Conservation (phyloP, 1,139 yeast species). For the Hyphopichia fennica region DNA sequence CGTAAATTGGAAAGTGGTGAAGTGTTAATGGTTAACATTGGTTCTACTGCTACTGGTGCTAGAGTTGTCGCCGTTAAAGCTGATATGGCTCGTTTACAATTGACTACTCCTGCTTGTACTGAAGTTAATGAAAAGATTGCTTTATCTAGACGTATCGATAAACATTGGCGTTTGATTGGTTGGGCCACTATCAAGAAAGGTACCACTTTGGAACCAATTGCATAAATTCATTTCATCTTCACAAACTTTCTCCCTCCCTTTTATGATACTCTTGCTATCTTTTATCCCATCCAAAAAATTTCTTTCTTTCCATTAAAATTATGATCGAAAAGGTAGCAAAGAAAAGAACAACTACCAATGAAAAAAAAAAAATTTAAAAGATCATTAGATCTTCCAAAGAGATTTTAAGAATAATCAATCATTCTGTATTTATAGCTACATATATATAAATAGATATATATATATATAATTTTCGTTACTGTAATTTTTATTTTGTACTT, state of each 20-base stretch:
- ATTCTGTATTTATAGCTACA: conserved; percentile 18
- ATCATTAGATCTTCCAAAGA: neutral
- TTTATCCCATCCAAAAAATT: neutral
- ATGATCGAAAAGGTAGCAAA: too few relatives aligned
- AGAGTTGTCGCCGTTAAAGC: conserved; percentile 98
- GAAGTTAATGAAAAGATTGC: conserved; percentile 98
- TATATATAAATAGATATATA: conserved; percentile 2
- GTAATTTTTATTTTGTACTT: neutral
- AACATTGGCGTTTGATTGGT: conserved; percentile 99
- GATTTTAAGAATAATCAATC: neutral
- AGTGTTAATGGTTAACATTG: conserved; percentile 98
- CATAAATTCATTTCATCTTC: conserved; percentile 17
- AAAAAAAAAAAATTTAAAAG: too few relatives aligned
- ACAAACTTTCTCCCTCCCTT: neutral
- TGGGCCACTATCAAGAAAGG: conserved; percentile 99
- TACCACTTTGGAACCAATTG: conserved; percentile 74
- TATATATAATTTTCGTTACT: conserved; percentile 1
- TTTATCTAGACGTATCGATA: conserved; percentile 96
- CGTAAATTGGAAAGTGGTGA: conserved; percentile 92
- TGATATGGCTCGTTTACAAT: conserved; percentile 97
- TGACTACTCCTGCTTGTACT: conserved; percentile 98
- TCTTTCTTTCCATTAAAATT: neutral
- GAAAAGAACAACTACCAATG: too few relatives aligned
- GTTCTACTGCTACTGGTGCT: conserved; percentile 99
- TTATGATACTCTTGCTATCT: neutral